Base-by-base conservation (phyloP, 2,329 filamentous ascomycete species). In the Penicillium sp. region DNA sequence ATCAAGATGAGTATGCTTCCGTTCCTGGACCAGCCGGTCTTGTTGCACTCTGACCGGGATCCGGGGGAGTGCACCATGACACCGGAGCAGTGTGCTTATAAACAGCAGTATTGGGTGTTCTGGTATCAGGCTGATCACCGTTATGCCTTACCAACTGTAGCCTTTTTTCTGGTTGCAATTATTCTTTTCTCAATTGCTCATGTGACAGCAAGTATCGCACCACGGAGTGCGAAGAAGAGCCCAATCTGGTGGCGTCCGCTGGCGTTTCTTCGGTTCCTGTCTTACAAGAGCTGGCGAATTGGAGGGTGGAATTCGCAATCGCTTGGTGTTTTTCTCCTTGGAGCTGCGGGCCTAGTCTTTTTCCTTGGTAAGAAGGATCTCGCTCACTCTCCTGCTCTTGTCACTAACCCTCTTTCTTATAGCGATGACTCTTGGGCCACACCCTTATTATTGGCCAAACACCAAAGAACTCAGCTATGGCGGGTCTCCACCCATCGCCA, bases 381-480 rank as follows among this genome's bases (percentile, higher is more conserved):
- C 13, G 26, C 9, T 14, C 3, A n/a, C 5, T 9, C 26, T 33
- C 4, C 2, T 29, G 2, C 8, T 26, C 9, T 35, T 13, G 14
- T 22, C 8, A 9, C 8, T 29, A 11, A 21, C 11, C 19, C 1
- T 22, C 9, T 42, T 22, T 3, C 21, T 45, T 6, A 22, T 33
- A 73, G 76, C 69, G 19, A 76, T 81, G 76, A 77, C 74, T 0
- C 69, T 82, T 1, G 76, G 73, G 1, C 80, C 82, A 0, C 65
- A 72, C 27, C 81, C 82, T 0, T 84, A 83, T 65, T 84, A 84
- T 70, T 84, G 81, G 81, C 77, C 79, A 2, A 79, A 75, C 55
- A 74, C 66, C 16, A 57, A 53, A 43, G 57, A 62, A 10, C 46
- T 71, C 22, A 61, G 52, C 50, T 83, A 74, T 55, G 82, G 81